Base-by-base conservation (phyloP, 768 basidiomycete genomes). In the Serendipita sp. region DNA sequence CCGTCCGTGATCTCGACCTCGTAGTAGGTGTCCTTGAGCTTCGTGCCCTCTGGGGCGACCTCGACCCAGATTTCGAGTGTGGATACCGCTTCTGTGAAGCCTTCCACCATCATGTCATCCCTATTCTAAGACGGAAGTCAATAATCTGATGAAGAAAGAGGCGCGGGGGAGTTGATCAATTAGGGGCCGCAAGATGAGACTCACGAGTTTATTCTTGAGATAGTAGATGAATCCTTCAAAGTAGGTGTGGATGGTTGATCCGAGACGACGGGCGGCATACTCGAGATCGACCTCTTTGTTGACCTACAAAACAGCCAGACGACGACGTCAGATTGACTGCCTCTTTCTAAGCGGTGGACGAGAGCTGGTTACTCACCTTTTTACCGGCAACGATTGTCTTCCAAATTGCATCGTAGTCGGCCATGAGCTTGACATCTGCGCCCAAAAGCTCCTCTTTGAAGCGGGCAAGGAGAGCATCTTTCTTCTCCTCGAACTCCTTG, bases 71-170 rank as follows among this genome's bases (percentile, higher is more conserved):
- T 11, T 26, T 51, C 11, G 11, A 13, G 11, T 9, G 53, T 58
- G 4, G 53, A 33, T n/a, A 58, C 53, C 9, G 53, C 53, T 24
- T 58, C 53, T 0, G 30, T 58, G 53, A 30, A 58, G 24, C 53
- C 53, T 28, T 58, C 53, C 20, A 58, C 53, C 53, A 58, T 58
- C 53, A 58, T 58, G 31, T 58, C 53, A 26, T 58, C 53, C 53
- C 30, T 58, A 11, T 58, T 34, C 53, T 58, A 31, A 38, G 14
- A 38, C 38, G 38, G 38, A 7, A 1, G 14, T 48, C 5, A n/a
- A 20, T 28, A n/a, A 48, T 5, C 45, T 11, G n/a, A 48, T n/a
- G 45, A 48, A 48, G 5, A 38, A 7, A 38, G 14, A 14, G 38
- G 14, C 1, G 38, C 7, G 14, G 11, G 45, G 11, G 17, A n/a